Base-by-base conservation (phyloP, 441 rosid species). In the Flueggea neowawraea region DNA sequence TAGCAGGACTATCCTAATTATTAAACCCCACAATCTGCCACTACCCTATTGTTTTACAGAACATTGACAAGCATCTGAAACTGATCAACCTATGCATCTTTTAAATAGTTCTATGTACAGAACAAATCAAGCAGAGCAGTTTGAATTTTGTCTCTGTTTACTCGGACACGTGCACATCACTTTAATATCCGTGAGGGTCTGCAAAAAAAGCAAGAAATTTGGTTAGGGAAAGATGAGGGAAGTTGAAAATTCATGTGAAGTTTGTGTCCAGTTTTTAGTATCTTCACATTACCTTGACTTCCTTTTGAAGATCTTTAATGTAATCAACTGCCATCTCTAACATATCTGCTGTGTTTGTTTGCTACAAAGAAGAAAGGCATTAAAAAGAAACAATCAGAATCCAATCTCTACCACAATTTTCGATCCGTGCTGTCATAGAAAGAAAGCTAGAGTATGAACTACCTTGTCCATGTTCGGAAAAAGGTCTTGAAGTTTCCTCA, bases 391-490 rank as follows among this genome's bases (percentile, higher is more conserved):
- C 12, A 8, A 6, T 49, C 54, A 58, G 56, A 14, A 39, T 32
- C 31, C 5, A 60, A 56, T 66, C 33, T 52, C 49, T 36, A 60
- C 48, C 16, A 4, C 39, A 12, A 54, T 39, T 22, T 22, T 22
- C 49, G 51, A 55, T 43, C 41, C 7, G 58, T 16, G 2, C 16
- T n/a, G 2, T 7, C n/a, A 9, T 16, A 67, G 16, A 5, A 16
- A 58, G 13, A 60, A 44, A 39, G 55, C 45, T 47, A 6, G 10
- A 54, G 52, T 53, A 10, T 44, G 53, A 69, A 64, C 57, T 75
- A 87, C 95, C 88, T 85, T 87, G 78, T 87, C 94, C 74, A 85
- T 70, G 73, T 78, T 64, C 0, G 94, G 94, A 58, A 84, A 86
- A 41, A 87, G 83, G 9, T 79, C 82, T 60, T 83, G 88, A 58